phyloP scores from a whole-genome alignment of 2,329 filamentous ascomycete species.

The Colletotrichum sansevieriae region DNA sequence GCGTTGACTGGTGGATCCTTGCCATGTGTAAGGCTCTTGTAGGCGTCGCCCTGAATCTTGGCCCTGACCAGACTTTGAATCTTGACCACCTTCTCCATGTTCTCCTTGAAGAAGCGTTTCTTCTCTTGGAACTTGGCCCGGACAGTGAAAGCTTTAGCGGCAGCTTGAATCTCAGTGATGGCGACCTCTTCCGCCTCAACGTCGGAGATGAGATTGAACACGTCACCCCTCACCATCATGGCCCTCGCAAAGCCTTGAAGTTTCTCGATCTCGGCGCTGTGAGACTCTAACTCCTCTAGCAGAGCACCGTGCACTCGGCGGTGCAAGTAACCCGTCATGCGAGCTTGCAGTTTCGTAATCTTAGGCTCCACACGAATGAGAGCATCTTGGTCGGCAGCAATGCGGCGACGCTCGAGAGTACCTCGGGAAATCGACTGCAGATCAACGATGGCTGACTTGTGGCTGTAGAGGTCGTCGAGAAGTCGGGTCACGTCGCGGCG shows the following conservation, averaged over 20 bases:
- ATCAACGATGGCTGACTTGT: constrained; percentile 60
- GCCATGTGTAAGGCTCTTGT: constrained; percentile 95
- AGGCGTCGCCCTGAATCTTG: constrained; percentile 96
- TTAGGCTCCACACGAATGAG: constrained; percentile 69
- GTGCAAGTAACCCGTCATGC: constrained; percentile 73
- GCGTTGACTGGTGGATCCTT: constrained; percentile 98
- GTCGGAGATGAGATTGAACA: constrained; percentile 80
- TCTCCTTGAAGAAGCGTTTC: constrained; percentile 89
- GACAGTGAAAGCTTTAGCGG: constrained; percentile 79
- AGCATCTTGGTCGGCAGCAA: constrained; percentile 63
- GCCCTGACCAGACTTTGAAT: constrained; percentile 96
- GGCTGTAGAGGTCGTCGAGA: constrained; percentile 61
- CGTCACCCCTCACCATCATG: constrained; percentile 79
- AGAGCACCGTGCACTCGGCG: constrained; percentile 72
- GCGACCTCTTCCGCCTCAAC: constrained; percentile 87
- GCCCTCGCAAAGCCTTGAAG: constrained; percentile 84
- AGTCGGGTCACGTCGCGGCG: constrained; percentile 62
- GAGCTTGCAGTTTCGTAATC: constrained; percentile 75
- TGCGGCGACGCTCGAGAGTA: constrained; percentile 67
- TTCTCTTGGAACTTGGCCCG: constrained; percentile 85
- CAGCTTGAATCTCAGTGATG: constrained; percentile 80
- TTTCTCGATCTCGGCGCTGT: constrained; percentile 74
- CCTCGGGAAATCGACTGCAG: constrained; percentile 73
- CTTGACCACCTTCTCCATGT: constrained; percentile 99
- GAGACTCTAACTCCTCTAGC: constrained; percentile 77